phyloP scores from a whole-genome alignment of 768 basidiomycete species.

The Boletus eberwhitei region DNA sequence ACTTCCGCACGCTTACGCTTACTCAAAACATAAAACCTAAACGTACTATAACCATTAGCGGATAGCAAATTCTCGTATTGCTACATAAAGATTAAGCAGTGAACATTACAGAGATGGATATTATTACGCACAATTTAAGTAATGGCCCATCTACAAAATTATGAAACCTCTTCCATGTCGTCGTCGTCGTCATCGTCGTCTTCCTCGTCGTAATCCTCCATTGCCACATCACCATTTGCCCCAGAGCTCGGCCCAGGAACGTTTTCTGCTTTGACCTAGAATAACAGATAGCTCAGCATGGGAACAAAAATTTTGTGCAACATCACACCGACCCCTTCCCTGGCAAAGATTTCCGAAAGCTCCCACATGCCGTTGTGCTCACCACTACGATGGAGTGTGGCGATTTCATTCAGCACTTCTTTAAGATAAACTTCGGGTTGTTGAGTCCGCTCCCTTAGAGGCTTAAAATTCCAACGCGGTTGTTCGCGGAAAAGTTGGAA shows the following conservation, averaged over 20 bases:
- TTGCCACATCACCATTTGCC: conserved; percentile 21
- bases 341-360: conserved; percentile 69
- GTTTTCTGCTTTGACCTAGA: conserved; percentile 45
- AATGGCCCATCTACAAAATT: conserved; percentile 5
- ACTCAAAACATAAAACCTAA: background rate
- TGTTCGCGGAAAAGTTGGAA: conserved; percentile 75
- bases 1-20: background rate
- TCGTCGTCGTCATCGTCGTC: conserved; percentile 53
- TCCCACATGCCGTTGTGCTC: conserved; percentile 82
- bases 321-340: conserved; percentile 47
- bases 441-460: conserved; percentile 73
- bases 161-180: conserved; percentile 73
- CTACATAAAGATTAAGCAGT: background rate
- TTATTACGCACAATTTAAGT: background rate
- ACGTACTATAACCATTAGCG: background rate
- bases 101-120: background rate
- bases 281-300: conserved; percentile 1
- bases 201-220: conserved; percentile 45
- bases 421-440: conserved; percentile 88
- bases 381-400: conserved; percentile 71
- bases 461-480: conserved; percentile 79
- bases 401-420: conserved; percentile 76
- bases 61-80: background rate
- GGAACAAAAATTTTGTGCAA: background rate
- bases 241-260: conserved; percentile 39